These are phyloP conservation scores for Colletotrichum echinochloae DNA, from an alignment of 2,329 filamentous ascomycete genomes.

Conservation along the genomic window DNA sequence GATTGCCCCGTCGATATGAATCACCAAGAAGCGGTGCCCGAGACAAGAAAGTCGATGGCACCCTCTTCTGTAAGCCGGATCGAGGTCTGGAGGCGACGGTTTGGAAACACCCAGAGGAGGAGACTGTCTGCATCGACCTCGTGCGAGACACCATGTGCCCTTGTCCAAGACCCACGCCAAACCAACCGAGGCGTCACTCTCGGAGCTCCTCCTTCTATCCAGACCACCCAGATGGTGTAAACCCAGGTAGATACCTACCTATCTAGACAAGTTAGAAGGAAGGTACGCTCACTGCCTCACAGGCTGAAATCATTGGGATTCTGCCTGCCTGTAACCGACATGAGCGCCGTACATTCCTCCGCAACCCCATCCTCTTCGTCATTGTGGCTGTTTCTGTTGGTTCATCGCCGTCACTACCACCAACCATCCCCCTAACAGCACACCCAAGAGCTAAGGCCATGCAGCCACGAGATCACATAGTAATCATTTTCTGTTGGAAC, in stretches of 20 bases:
- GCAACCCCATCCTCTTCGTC: neutral
- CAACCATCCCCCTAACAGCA: neutral
- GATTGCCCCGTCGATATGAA: neutral
- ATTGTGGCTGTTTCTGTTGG: constrained; percentile 6
- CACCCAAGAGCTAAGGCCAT: constrained; percentile 23
- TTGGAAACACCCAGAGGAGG: neutral
- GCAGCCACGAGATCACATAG: constrained; percentile 36
- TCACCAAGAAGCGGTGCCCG: neutral
- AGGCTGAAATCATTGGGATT: neutral
- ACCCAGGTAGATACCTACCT: neutral
- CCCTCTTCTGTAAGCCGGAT: neutral
- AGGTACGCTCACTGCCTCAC: neutral
- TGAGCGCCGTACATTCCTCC: neutral
- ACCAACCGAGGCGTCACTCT: too few relatives aligned
- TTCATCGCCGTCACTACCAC: neutral
- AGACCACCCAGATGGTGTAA: neutral
- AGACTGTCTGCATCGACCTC: neutral
- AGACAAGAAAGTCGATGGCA: neutral
- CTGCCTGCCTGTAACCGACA: constrained; percentile 21
- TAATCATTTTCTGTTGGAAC: constrained; percentile 23
- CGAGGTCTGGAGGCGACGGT: neutral
- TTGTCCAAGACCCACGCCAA: neutral
- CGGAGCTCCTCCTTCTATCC: too few relatives aligned
- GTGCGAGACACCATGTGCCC: neutral
- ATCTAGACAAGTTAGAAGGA: neutral